phyloP scores from a whole-genome alignment of 805 yeast species.

The Candida fluviatilis region DNA sequence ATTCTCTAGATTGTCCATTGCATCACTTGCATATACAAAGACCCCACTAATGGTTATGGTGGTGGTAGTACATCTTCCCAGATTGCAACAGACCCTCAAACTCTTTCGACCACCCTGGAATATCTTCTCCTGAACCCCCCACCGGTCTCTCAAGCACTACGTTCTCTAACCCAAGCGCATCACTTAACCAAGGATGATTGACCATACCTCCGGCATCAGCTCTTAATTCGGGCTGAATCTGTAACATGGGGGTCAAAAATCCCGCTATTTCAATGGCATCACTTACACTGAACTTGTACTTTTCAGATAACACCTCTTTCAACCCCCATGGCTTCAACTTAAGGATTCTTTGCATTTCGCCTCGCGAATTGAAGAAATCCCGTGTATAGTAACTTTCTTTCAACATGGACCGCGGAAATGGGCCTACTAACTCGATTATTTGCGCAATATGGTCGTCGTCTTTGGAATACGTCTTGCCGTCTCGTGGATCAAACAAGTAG shows the following conservation, averaged over 20 bases:
- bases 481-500: slow-evolving; percentile 86
- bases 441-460: slow-evolving; percentile 98
- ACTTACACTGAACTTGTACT: slow-evolving; percentile 65
- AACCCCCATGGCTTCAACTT: slow-evolving; percentile 89
- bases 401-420: slow-evolving; percentile 56
- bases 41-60: slow-evolving; percentile 8
- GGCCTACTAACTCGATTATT: slow-evolving; percentile 77
- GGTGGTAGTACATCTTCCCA: slow-evolving; percentile 9
- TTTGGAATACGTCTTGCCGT: slow-evolving; percentile 70
- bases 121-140: slow-evolving; percentile 81
- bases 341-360: slow-evolving; percentile 71
- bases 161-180: slow-evolving; percentile 72
- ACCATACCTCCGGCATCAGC: slow-evolving; percentile 97
- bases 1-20: no score
- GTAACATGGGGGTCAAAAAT: slow-evolving; percentile 80
- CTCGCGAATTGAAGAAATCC: slow-evolving; percentile 61
- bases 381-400: slow-evolving; percentile 58
- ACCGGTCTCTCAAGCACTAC: slow-evolving; percentile 67
- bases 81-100: slow-evolving; percentile 17
- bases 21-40: no score
- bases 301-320: slow-evolving; percentile 74
- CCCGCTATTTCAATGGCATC: slow-evolving; percentile 74
- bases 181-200: slow-evolving; percentile 80
- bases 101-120: slow-evolving; percentile 86
- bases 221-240: slow-evolving; percentile 70